A percentile compares a stretch with the other conserved stretches of the same genome.
These are phyloP conservation scores for Lithocarpus polystachyus DNA, from an alignment of 306 rosid species.

Conservation along the genomic window DNA sequence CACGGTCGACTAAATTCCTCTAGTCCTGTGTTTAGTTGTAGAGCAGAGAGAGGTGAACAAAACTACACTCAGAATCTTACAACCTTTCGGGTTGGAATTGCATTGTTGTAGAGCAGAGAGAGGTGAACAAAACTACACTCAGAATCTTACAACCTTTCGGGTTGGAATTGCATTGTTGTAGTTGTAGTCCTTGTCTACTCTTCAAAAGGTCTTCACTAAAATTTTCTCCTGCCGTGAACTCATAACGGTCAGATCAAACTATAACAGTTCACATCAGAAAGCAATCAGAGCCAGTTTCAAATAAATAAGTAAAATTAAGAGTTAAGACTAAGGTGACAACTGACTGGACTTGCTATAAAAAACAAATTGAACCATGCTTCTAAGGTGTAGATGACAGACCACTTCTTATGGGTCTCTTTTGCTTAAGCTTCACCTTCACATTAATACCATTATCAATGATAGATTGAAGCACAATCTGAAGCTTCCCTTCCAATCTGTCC, in stretches of 20 bases:
- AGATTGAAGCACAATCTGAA: slow-evolving; percentile 48
- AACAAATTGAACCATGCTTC: not conserved
- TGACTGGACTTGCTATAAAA: not conserved
- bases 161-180: too few relatives aligned
- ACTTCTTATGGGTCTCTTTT: slow-evolving; percentile 41
- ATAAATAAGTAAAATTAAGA: not conserved
- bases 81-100: too few relatives aligned
- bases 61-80: not conserved
- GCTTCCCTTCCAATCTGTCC: slow-evolving; percentile 75
- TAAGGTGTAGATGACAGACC: slow-evolving; percentile 4
- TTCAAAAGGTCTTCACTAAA: too few relatives aligned
- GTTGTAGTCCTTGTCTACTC: too few relatives aligned
- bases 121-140: not conserved
- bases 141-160: too few relatives aligned
- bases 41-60: not conserved
- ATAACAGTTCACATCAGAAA: not conserved
- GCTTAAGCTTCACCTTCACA: slow-evolving; percentile 78
- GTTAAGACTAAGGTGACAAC: too few relatives aligned
- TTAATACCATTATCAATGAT: slow-evolving; percentile 49
- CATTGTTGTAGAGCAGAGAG: not conserved
- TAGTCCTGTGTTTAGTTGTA: not conserved
- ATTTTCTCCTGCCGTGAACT: too few relatives aligned
- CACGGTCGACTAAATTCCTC: too few relatives aligned
- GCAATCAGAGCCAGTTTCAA: not conserved
- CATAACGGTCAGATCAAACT: too few relatives aligned